Percentiles rank a stretch among this genome's conserved stretches.
Evolutionary conservation across 495 filamentous ascomycete species (phyloP).

Genomic region (Daldinia vernicosa): DNA sequence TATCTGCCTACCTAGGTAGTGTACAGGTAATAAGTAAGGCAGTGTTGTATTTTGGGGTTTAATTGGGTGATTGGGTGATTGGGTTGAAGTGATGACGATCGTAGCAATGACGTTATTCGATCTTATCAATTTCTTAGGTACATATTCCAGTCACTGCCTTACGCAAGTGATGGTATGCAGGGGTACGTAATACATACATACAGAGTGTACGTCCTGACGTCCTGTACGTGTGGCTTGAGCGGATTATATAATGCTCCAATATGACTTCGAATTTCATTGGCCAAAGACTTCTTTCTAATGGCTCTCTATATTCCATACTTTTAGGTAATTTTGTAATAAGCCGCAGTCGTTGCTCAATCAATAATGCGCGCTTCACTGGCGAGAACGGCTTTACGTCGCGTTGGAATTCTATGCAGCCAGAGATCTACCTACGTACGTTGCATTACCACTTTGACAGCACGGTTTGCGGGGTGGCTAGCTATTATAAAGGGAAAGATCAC

Average conservation of each 20-base stretch:
- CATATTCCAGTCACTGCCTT: background rate
- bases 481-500: slow-evolving; percentile 32
- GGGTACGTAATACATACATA: background rate
- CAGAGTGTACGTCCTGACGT: background rate
- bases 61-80: slow-evolving; percentile 3
- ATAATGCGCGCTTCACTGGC: background rate
- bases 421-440: slow-evolving; percentile 2
- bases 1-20: too few relatives aligned
- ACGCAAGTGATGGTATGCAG: background rate
- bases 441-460: slow-evolving; percentile 32
- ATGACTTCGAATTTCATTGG: background rate
- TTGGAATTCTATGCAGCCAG: slow-evolving; percentile 33
- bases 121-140: slow-evolving; percentile 24
- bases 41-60: background rate
- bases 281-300: background rate
- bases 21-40: slow-evolving; percentile 1
- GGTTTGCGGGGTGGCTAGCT: slow-evolving; percentile 36
- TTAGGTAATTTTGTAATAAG: background rate
- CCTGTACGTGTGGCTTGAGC: background rate
- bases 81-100: slow-evolving; percentile 23
- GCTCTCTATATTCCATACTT: background rate
- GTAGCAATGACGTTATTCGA: slow-evolving; percentile 37
- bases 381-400: slow-evolving; percentile 14
- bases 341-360: background rate
- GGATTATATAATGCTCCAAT: background rate